phyloP scores from a whole-genome alignment of 305 asterid species.

The Solanum hybrid region DNA sequence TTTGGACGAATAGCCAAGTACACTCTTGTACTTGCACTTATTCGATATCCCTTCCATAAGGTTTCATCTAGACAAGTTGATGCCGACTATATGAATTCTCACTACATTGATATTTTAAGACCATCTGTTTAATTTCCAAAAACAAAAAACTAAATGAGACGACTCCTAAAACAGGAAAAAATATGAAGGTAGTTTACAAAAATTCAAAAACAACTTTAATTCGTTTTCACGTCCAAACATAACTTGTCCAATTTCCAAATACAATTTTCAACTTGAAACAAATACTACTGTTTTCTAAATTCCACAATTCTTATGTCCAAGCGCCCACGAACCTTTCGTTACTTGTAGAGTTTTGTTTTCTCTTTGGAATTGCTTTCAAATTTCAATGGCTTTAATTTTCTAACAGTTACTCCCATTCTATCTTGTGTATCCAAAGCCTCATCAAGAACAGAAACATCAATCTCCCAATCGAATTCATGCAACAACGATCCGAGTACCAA shows the following conservation, averaged over 20 bases:
- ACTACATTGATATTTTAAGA: neutral
- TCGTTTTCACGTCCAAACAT: neutral
- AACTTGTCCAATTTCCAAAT: neutral
- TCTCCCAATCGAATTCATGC: constrained; percentile 39
- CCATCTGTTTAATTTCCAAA: neutral
- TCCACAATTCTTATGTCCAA: neutral
- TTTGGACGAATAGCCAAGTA: neutral
- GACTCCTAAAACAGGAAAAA: neutral
- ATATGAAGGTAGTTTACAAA: neutral
- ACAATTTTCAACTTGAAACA: neutral
- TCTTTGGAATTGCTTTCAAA: constrained; percentile 31
- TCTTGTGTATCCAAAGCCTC: constrained; percentile 28
- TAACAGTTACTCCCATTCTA: constrained; percentile 39
- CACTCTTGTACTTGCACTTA: neutral
- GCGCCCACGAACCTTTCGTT: neutral
- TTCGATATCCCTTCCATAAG: neutral
- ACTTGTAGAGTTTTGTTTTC: neutral
- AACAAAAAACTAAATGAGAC: neutral
- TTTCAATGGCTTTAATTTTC: constrained; percentile 27
- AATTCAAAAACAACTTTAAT: neutral
- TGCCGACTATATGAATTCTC: neutral
- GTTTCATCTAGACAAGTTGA: neutral
- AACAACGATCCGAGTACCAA: constrained; percentile 43
- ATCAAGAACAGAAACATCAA: constrained; percentile 5
- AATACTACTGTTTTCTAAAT: neutral